Evolutionary conservation across 2,329 filamentous ascomycete species (phyloP), one percentile per base, ranked within the genome.

Genomic region (Alternaria atra): DNA sequence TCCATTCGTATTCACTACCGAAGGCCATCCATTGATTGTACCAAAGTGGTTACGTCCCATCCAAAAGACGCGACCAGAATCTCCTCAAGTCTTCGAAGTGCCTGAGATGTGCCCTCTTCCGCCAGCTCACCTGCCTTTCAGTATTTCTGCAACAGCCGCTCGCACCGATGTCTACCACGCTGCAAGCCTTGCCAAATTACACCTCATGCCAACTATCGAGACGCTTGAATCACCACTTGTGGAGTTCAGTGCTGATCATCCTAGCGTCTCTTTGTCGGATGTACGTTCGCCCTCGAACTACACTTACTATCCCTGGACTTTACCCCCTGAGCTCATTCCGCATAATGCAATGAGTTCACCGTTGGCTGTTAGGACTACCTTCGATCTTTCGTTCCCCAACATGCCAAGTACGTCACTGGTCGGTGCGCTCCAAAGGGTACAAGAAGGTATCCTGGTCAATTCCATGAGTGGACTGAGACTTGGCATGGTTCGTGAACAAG

Each of bases 1-100:
- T 0, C 89, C 94, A 0, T 96, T 91, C 77, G 94, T 99, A 13
- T 98, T 99, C 77, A 95, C 92, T 0, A 99, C 95, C 0, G 95
- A 99, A 80, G 95, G 94, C 0, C 95, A 99, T 78, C 95, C 95
- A 3, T 83, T 99, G 44, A 85, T 98, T 42, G 90, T 99, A 53
- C 94, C 94, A 1, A 77, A 77, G 54, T 70, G 72, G 1, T 62
- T 80, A 6, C 73, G 78, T 17, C 61, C 68, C n/a, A 32, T 59
- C 8, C 65, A 64, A 39, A 47, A 55, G 17, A 54, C 35, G 2
- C 32, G 29, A 48, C 5, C 46, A 25, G 42, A 60, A 23, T 23
- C 52, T 4, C 60, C 53, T 7, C 56, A 64, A 13, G 64, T 54
- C 59, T 67, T 73, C 43, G 61, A 69, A 15, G 61, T 61, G 6